Percentiles rank a stretch among this genome's conserved stretches.
Evolutionary conservation across 108 stramenopile species (phyloP).

Genomic region (Stephanodiscus minutulus): DNA sequence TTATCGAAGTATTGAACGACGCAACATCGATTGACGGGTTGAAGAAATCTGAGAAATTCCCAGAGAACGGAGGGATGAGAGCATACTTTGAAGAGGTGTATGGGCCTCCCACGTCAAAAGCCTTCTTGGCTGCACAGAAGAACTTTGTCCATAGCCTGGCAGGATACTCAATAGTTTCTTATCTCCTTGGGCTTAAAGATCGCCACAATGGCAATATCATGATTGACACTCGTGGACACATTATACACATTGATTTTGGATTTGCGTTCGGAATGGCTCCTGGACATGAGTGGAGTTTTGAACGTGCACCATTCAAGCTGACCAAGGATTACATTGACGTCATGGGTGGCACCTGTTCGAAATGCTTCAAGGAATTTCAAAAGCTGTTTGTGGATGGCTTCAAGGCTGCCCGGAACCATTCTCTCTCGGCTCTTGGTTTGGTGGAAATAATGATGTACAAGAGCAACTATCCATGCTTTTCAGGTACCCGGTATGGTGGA

Average conservation of each 20-base stretch:
- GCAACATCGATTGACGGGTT: constrained; percentile 94
- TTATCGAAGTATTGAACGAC: constrained; percentile 92
- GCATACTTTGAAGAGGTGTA: constrained; percentile 89
- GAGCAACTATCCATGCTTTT: constrained; percentile 94
- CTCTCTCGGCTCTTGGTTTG: constrained; percentile 84
- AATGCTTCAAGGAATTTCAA: constrained; percentile 83
- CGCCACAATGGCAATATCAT: constrained; percentile 99
- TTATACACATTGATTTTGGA: constrained; percentile 99
- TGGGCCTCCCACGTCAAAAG: constrained; percentile 73
- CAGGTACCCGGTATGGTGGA: constrained; percentile 75
- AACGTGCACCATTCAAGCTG: constrained; percentile 98
- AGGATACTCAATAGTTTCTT: constrained; percentile 91
- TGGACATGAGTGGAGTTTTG: constrained; percentile 94
- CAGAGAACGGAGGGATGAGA: constrained; percentile 80
- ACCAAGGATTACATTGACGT: constrained; percentile 96
- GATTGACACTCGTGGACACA: constrained; percentile 93
- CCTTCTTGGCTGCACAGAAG: constrained; percentile 88
- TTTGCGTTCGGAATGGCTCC: constrained; percentile 98
- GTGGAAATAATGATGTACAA: constrained; percentile 99
- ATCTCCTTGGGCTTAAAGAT: constrained; percentile 96
- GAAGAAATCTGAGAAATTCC: constrained; percentile 91
- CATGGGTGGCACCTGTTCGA: constrained; percentile 81
- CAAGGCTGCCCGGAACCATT: constrained; percentile 76
- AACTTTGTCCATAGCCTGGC: constrained; percentile 90
- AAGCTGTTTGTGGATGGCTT: constrained; percentile 82